Evolutionary conservation across 768 basidiomycete genomes (phyloP).

Genomic region (Trametes cingulata): DNA sequence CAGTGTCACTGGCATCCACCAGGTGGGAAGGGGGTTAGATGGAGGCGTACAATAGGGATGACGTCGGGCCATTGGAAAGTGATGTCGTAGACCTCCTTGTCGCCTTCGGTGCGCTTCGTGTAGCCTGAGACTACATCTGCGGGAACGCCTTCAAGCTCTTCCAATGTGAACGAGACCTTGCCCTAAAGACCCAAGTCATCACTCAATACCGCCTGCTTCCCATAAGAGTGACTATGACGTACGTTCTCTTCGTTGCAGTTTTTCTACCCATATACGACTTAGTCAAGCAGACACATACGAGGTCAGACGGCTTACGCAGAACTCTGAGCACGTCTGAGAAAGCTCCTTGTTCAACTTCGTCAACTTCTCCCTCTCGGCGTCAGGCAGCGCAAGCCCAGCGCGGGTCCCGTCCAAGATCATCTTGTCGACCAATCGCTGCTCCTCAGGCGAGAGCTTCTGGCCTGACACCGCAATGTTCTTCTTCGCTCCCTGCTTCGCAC

Average conservation of each 20-base stretch:
- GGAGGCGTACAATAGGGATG: not conserved
- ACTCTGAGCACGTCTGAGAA: slow-evolving; percentile 72
- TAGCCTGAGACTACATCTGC: slow-evolving; percentile 79
- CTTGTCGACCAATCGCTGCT: slow-evolving; percentile 76
- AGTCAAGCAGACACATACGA: not conserved
- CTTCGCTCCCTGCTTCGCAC: slow-evolving; percentile 68
- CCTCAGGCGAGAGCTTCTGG: slow-evolving; percentile 58
- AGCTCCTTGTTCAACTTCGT: slow-evolving; percentile 72
- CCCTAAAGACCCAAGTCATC: slow-evolving; percentile 41
- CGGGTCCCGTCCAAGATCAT: slow-evolving; percentile 79
- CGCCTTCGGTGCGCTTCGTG: slow-evolving; percentile 59
- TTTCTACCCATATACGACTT: slow-evolving; percentile 47
- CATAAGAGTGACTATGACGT: slow-evolving; percentile 14
- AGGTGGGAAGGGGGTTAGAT: not conserved
- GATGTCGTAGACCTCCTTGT: slow-evolving; percentile 63
- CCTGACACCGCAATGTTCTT: slow-evolving; percentile 66
- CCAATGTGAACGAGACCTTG: slow-evolving; percentile 60
- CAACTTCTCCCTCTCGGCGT: slow-evolving; percentile 57
- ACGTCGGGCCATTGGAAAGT: slow-evolving; percentile 75
- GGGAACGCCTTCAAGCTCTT: slow-evolving; percentile 81
- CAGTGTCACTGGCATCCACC: no score
- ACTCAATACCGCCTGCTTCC: not conserved
- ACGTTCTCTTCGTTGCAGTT: slow-evolving; percentile 91
- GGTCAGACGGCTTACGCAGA: slow-evolving; percentile 51
- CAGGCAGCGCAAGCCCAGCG: slow-evolving; percentile 73